phyloP scores from a whole-genome alignment of 176 grass and related monocot genomes.

The Elaeis guineensis region DNA sequence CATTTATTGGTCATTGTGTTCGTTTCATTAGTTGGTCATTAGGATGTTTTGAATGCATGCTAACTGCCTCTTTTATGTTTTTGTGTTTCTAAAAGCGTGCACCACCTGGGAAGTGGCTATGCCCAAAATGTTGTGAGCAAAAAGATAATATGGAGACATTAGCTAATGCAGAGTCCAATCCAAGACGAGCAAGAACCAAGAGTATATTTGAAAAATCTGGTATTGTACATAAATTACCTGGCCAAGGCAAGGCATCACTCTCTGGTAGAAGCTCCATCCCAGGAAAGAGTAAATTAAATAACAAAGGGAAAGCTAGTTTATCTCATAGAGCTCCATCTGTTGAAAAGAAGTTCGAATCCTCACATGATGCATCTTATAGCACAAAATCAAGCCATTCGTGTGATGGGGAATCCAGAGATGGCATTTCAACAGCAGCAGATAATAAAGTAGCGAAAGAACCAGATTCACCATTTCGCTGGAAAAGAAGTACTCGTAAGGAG shows the following conservation, averaged over 20 bases:
- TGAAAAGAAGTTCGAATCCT: slow-evolving; percentile 2
- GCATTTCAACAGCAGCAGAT: slow-evolving; percentile 19
- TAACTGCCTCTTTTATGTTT: slow-evolving; percentile 14
- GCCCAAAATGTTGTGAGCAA: slow-evolving; percentile 49
- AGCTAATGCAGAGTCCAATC: slow-evolving; percentile 36
- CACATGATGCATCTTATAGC: not conserved
- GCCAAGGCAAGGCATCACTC: slow-evolving; percentile 37
- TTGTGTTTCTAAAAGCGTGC: slow-evolving; percentile 37
- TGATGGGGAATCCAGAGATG: slow-evolving; percentile 23
- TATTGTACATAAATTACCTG: slow-evolving; percentile 7
- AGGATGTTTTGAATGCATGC: not conserved
- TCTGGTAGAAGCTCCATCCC: slow-evolving; percentile 30
- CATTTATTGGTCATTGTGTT: not conserved
- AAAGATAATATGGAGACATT: slow-evolving; percentile 54
- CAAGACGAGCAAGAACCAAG: slow-evolving; percentile 64
- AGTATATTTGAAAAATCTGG: slow-evolving; percentile 23
- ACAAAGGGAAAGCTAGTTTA: slow-evolving; percentile 30
- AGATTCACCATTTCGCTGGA: slow-evolving; percentile 32
- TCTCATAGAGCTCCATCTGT: slow-evolving; percentile 2
- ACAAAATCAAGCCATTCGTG: slow-evolving; percentile 12
- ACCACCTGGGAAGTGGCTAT: slow-evolving; percentile 79
- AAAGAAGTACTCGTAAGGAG: slow-evolving; percentile 36
- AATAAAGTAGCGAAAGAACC: slow-evolving; percentile 40
- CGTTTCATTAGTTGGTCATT: too few relatives aligned
- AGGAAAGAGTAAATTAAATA: slow-evolving; percentile 37